These are phyloP conservation scores for Lobosporangium transversale DNA, from an alignment of 192 early-diverging fungal species.

Conservation along the genomic window DNA sequence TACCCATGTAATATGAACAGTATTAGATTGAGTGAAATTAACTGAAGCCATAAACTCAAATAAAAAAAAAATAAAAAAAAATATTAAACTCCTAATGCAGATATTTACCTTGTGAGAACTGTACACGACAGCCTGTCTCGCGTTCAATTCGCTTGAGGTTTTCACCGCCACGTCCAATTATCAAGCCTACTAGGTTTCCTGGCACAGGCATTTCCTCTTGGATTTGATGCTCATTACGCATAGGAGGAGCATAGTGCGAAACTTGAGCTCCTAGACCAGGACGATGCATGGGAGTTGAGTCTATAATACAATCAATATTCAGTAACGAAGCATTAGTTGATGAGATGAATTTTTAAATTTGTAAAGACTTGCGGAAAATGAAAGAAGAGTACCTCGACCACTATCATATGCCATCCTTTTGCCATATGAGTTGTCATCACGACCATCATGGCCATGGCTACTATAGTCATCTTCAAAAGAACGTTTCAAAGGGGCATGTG, in stretches of 20 bases:
- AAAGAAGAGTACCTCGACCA: slow-evolving; percentile 34
- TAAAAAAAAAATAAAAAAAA: neutral
- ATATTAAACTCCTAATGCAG: too few relatives aligned
- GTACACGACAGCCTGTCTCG: slow-evolving; percentile 74
- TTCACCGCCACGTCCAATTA: slow-evolving; percentile 85
- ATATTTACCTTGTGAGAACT: slow-evolving; percentile 67
- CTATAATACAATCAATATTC: too few relatives aligned
- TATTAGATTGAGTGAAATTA: too few relatives aligned
- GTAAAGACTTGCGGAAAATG: too few relatives aligned
- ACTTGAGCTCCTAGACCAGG: slow-evolving; percentile 39
- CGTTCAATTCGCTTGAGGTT: slow-evolving; percentile 83
- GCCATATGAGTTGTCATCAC: slow-evolving; percentile 38
- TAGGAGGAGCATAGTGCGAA: slow-evolving; percentile 47
- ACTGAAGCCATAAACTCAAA: neutral
- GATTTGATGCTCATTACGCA: slow-evolving; percentile 37
- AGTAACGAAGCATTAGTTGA: neutral
- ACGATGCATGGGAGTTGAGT: slow-evolving; percentile 36
- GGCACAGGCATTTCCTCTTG: slow-evolving; percentile 70
- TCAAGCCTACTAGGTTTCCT: slow-evolving; percentile 74
- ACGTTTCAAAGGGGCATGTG: slow-evolving; percentile 27
- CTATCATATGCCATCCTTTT: slow-evolving; percentile 57
- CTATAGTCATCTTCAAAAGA: slow-evolving; percentile 37
- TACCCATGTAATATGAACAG: too few relatives aligned
- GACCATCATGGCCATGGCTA: slow-evolving; percentile 29
- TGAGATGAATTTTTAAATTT: too few relatives aligned